Percentiles rank a stretch among this genome's conserved stretches.
phyloP scores from a whole-genome alignment of 78 protist genomes.

The Reticulomyxa filosa region DNA sequence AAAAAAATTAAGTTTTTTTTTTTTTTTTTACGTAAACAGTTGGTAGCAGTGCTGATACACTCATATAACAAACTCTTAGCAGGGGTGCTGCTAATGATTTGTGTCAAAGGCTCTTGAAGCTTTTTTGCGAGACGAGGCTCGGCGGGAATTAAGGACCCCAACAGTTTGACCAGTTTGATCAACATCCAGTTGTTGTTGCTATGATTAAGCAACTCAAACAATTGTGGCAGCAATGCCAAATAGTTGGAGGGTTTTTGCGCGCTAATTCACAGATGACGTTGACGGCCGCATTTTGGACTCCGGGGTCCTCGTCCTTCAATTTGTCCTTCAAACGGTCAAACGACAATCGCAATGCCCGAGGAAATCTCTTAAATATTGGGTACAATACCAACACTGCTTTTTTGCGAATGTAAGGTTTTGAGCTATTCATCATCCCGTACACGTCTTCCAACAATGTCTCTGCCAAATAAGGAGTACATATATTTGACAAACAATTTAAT shows the following conservation, averaged over 20 bases:
- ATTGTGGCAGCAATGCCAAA: slow-evolving; percentile 63
- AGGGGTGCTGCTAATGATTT: slow-evolving; percentile 39
- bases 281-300: slow-evolving; percentile 64
- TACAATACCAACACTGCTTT: slow-evolving; percentile 43
- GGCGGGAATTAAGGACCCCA: slow-evolving; percentile 11
- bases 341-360: slow-evolving; percentile 78
- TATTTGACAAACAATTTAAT: slow-evolving; percentile 46
- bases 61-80: slow-evolving; percentile 47
- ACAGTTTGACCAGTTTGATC: slow-evolving; percentile 75
- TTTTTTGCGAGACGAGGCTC: slow-evolving; percentile 44
- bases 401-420: slow-evolving; percentile 60
- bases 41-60: slow-evolving; percentile 66
- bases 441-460: slow-evolving; percentile 71
- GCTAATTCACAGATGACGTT: slow-evolving; percentile 86
- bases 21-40: no score
- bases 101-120: slow-evolving; percentile 66
- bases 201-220: slow-evolving; percentile 50
- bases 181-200: slow-evolving; percentile 77
- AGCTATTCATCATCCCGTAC: slow-evolving; percentile 26
- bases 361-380: slow-evolving; percentile 47
- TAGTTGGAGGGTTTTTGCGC: slow-evolving; percentile 77
- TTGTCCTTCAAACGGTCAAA: slow-evolving; percentile 66
- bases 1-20: no score
- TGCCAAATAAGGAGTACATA: slow-evolving; percentile 75
- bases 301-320: slow-evolving; percentile 55